phyloP scores from a whole-genome alignment of 441 rosid species.

The Raphanus hybrid region DNA sequence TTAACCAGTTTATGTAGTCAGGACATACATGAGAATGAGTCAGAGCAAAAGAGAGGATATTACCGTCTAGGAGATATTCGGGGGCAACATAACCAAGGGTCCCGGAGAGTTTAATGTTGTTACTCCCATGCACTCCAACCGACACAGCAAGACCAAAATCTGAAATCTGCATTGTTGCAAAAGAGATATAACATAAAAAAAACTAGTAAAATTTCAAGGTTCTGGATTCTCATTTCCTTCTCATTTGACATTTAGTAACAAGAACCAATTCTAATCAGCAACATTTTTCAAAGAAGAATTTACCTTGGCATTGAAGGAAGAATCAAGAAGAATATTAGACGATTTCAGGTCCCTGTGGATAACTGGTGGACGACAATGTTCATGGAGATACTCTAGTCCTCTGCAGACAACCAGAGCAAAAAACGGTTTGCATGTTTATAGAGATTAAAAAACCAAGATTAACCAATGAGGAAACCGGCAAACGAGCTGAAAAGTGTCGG shows the following conservation, averaged over 20 bases:
- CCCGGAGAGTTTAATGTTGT: constrained; percentile 78
- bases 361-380: constrained; percentile 78
- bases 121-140: constrained; percentile 60
- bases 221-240: not conserved
- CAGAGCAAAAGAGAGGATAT: constrained; percentile 2
- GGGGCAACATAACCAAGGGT: constrained; percentile 92
- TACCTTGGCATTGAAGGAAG: constrained; percentile 89
- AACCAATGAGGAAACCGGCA: constrained; percentile 19
- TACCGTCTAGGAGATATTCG: constrained; percentile 84
- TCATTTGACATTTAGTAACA: not conserved
- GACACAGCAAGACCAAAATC: constrained; percentile 90
- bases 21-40: not conserved
- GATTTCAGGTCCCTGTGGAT: constrained; percentile 95
- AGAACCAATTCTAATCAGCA: not conserved
- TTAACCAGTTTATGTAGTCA: not conserved
- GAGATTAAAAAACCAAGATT: not conserved
- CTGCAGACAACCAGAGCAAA: constrained; percentile 8
- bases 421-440: not conserved
- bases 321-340: constrained; percentile 83
- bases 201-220: not conserved
- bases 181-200: not conserved
- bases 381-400: constrained; percentile 83
- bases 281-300: not conserved
- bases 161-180: constrained; percentile 59
- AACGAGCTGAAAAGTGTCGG: constrained; percentile 30